Percentiles rank a stretch among this genome's conserved stretches.
Evolutionary conservation across 495 filamentous ascomycete species (phyloP).

Genomic region (Hypoxylon fuscum): DNA sequence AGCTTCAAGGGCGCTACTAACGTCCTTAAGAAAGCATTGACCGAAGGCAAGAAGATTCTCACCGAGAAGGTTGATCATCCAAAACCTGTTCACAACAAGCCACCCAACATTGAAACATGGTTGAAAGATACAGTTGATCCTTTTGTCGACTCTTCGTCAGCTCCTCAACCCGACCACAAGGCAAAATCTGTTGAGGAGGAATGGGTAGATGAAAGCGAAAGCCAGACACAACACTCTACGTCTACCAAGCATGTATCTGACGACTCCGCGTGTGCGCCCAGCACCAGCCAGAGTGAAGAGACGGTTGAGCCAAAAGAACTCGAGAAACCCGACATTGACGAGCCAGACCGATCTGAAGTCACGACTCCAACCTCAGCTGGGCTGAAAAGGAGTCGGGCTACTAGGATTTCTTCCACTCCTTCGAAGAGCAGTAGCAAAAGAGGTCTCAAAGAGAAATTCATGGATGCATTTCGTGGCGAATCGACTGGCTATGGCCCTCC

Average conservation of each 20-base stretch:
- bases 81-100: constrained; percentile 55
- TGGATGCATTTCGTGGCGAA: constrained; percentile 65
- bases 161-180: constrained; percentile 40
- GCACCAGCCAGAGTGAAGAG: constrained; percentile 19
- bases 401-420: constrained; percentile 53
- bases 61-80: constrained; percentile 62
- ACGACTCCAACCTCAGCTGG: constrained; percentile 44
- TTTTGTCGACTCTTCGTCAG: constrained; percentile 66
- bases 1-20: constrained; percentile 63
- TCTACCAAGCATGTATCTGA: constrained; percentile 26
- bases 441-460: constrained; percentile 59
- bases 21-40: constrained; percentile 64
- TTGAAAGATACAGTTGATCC: constrained; percentile 76
- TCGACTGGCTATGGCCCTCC: constrained; percentile 55
- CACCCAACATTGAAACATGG: constrained; percentile 78
- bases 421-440: constrained; percentile 49
- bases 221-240: constrained; percentile 20
- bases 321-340: constrained; percentile 34
- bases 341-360: constrained; percentile 38
- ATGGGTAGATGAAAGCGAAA: constrained; percentile 41
- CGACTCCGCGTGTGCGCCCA: constrained; percentile 12
- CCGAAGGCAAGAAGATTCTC: constrained; percentile 63
- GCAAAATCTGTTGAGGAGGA: constrained; percentile 32
- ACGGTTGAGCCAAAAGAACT: constrained; percentile 14
- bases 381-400: constrained; percentile 59